phyloP scores from a whole-genome alignment of 495 filamentous ascomycete species.

The Chaetomidium leptoderma region DNA sequence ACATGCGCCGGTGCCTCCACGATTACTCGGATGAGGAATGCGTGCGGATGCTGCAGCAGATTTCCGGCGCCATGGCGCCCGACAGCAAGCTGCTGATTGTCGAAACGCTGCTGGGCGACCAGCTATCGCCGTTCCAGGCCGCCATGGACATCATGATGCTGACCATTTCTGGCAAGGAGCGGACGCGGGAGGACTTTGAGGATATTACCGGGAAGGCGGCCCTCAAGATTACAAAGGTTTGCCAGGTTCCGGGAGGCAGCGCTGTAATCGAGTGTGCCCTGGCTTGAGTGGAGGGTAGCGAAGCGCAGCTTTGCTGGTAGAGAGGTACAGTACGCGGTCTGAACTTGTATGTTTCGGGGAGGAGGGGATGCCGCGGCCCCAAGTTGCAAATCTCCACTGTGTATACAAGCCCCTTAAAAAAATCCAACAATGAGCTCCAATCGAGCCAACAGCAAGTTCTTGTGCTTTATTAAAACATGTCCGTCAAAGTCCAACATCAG shows the following conservation, averaged over 20 bases:
- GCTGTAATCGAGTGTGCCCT: slow-evolving; percentile 2
- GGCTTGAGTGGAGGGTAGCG: neutral
- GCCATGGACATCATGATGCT: neutral
- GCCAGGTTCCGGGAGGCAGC: neutral
- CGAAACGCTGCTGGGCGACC: neutral
- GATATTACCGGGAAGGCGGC: neutral
- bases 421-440: neutral
- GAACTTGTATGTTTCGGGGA: too few relatives aligned
- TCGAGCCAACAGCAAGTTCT: too few relatives aligned
- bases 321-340: too few relatives aligned
- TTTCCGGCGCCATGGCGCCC: neutral
- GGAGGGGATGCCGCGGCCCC: too few relatives aligned
- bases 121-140: neutral
- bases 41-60: neutral
- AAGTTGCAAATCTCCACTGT: neutral
- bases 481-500: neutral
- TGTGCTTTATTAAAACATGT: neutral
- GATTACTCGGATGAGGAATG: slow-evolving; percentile 4
- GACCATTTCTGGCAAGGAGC: slow-evolving; percentile 4
- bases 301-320: too few relatives aligned
- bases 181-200: neutral
- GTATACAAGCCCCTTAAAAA: too few relatives aligned
- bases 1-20: slow-evolving; percentile 2
- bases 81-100: slow-evolving; percentile 4
- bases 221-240: neutral